These are phyloP conservation scores for Ustilago trichophora DNA, from an alignment of 1,284 basidiomycete species.

Conservation along the genomic window DNA sequence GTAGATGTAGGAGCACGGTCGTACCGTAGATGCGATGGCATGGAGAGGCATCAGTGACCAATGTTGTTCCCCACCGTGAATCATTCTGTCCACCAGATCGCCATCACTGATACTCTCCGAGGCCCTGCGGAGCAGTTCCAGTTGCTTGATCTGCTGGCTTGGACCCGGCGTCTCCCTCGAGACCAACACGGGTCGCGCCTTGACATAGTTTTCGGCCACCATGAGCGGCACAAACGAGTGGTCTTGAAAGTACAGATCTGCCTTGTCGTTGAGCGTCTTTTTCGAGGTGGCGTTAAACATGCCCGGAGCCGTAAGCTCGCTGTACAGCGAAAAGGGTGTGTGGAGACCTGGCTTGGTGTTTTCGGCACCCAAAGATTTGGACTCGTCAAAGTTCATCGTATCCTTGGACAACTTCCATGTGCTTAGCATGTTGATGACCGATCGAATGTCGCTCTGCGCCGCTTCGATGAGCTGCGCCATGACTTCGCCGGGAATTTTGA, in stretches of 20 bases:
- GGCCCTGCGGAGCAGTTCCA: conserved; percentile 78
- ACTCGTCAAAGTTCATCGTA: conserved; percentile 72
- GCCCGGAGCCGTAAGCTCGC: conserved; percentile 83
- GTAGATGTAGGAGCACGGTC: conserved; percentile 65
- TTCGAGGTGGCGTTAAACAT: conserved; percentile 83
- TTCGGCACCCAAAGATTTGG: conserved; percentile 79
- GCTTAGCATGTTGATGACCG: conserved; percentile 96
- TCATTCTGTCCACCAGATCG: conserved; percentile 91
- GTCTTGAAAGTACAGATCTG: conserved; percentile 96
- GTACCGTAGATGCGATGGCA: conserved; percentile 86
- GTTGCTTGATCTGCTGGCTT: conserved; percentile 72
- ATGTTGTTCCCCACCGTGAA: conserved; percentile 87
- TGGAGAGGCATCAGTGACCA: conserved; percentile 95
- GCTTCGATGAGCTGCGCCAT: conserved; percentile 89
- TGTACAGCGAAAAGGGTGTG: conserved; percentile 73
- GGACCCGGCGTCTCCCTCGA: conserved; percentile 67
- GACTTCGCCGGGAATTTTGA: conserved; percentile 88
- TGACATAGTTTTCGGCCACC: conserved; percentile 77
- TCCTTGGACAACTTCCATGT: conserved; percentile 76
- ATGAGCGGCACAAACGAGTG: conserved; percentile 92
- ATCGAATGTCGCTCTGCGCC: conserved; percentile 92
- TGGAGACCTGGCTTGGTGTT: conserved; percentile 82
- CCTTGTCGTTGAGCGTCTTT: conserved; percentile 87
- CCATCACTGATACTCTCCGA: conserved; percentile 92
- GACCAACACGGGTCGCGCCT: conserved; percentile 67